Percentiles rank a stretch among this genome's conserved stretches.
Conservation (phyloP, 2,329 filamentous ascomycete species). For the Pseudogymnoascus sp. region DNA sequence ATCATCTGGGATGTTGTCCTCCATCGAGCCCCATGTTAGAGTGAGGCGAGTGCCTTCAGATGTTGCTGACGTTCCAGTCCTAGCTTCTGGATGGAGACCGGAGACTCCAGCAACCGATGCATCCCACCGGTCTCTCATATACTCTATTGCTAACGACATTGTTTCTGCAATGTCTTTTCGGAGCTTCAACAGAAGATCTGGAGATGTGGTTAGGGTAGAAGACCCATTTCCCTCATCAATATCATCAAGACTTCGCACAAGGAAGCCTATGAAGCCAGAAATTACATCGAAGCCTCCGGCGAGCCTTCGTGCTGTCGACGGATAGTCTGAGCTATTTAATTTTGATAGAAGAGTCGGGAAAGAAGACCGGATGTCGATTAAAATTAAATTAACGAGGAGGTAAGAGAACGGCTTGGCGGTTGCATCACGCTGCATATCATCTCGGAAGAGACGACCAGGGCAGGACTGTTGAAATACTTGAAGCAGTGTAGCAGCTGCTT, state of each 20-base stretch:
- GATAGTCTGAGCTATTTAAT: constrained; percentile 51
- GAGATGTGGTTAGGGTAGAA: constrained; percentile 42
- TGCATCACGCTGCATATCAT: constrained; percentile 25
- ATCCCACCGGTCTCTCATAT: constrained; percentile 65
- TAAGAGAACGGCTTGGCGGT: constrained; percentile 52
- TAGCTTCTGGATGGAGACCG: constrained; percentile 54
- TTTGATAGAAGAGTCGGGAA: constrained; percentile 53
- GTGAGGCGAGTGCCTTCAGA: constrained; percentile 40
- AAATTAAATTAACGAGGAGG: constrained; percentile 56
- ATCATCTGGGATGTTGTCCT: constrained; percentile 44
- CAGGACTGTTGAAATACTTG: constrained; percentile 46
- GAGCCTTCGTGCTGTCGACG: constrained; percentile 45
- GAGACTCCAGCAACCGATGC: constrained; percentile 56
- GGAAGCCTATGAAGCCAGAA: constrained; percentile 51
- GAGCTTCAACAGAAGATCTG: constrained; percentile 56
- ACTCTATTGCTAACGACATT: constrained; percentile 57
- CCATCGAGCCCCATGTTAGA: constrained; percentile 52
- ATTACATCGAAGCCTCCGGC: constrained; percentile 58
- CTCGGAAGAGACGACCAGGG: constrained; percentile 47
- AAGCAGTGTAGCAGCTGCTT: constrained; percentile 52
- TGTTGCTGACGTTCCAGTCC: constrained; percentile 39
- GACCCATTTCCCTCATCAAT: constrained; percentile 42
- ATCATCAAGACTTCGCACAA: constrained; percentile 50
- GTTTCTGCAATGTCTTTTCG: constrained; percentile 57
- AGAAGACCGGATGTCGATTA: constrained; percentile 60